Evolutionary conservation across 805 yeast genomes (phyloP).

Genomic region (Candida chilensis): DNA sequence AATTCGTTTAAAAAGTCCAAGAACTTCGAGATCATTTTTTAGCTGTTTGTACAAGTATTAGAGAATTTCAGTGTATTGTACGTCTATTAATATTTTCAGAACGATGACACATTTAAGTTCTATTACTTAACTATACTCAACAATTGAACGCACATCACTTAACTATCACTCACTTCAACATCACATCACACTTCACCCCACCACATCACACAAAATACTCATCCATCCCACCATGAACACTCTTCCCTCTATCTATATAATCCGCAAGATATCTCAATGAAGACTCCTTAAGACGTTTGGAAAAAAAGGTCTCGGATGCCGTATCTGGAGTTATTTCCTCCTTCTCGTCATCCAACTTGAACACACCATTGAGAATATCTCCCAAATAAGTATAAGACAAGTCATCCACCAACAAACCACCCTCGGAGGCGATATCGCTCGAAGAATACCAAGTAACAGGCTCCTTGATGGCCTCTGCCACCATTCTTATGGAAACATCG

Average conservation of each 20-base stretch:
- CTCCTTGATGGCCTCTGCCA: background rate
- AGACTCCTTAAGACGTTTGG: slow-evolving; percentile 14
- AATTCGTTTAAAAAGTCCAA: too few relatives aligned
- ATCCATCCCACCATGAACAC: slow-evolving; percentile 4
- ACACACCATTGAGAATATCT: slow-evolving; percentile 15
- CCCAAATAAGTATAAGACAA: slow-evolving; percentile 37
- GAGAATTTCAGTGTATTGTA: too few relatives aligned
- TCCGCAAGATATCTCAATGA: slow-evolving; percentile 24
- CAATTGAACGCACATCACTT: too few relatives aligned
- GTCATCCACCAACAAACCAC: slow-evolving; percentile 13
- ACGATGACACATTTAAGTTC: too few relatives aligned
- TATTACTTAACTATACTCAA: too few relatives aligned
- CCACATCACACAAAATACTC: too few relatives aligned
- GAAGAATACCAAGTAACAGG: slow-evolving; percentile 1
- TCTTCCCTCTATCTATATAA: slow-evolving; percentile 16
- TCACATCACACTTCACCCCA: too few relatives aligned
- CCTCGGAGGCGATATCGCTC: slow-evolving; percentile 1
- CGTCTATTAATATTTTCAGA: too few relatives aligned
- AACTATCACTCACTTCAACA: too few relatives aligned
- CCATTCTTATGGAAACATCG: background rate
- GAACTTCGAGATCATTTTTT: too few relatives aligned
- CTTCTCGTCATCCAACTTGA: slow-evolving; percentile 2
- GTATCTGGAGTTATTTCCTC: slow-evolving; percentile 7
- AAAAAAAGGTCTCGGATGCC: slow-evolving; percentile 10
- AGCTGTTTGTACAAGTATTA: too few relatives aligned